Conservation (phyloP, 169 alveolate species). For the Cyclospora cayetanensis region DNA sequence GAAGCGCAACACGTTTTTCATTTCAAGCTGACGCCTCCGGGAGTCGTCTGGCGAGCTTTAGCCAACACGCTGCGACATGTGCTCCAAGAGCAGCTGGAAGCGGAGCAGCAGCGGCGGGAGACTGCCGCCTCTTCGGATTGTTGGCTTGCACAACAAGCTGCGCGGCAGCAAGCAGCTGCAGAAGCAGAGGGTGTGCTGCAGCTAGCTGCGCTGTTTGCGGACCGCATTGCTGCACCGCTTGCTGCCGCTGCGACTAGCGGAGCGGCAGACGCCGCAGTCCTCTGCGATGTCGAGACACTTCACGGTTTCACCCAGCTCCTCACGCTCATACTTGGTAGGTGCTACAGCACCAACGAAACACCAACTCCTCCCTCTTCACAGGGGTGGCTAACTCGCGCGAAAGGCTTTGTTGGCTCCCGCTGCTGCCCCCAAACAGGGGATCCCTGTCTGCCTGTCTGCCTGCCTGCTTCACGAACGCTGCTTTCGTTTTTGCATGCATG, state of each 20-base stretch:
- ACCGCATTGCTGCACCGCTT: conserved; percentile 26
- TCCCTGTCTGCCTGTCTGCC: background rate
- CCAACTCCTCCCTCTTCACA: background rate
- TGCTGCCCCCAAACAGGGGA: background rate
- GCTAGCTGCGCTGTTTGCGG: conserved; percentile 25
- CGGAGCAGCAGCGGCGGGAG: background rate
- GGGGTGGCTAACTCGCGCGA: too few species aligned
- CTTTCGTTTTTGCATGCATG: conserved; percentile 1
- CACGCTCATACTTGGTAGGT: background rate
- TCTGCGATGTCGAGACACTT: conserved; percentile 38
- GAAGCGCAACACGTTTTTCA: conserved; percentile 59
- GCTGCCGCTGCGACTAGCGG: conserved; percentile 49
- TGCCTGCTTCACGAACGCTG: background rate
- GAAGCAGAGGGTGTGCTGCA: background rate
- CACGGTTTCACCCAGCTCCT: conserved; percentile 18
- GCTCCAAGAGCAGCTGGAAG: conserved; percentile 16
- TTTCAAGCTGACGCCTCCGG: conserved; percentile 21
- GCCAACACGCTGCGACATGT: background rate
- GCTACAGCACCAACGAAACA: background rate
- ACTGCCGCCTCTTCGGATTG: background rate
- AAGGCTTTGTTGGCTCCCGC: too few species aligned
- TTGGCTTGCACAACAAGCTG: background rate
- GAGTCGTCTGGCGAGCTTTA: conserved; percentile 27
- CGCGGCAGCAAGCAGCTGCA: conserved; percentile 14
- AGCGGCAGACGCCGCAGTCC: conserved; percentile 12